A percentile compares a stretch with the other conserved stretches of the same genome.
phyloP scores from a whole-genome alignment of 169 alveolate species.

The Plasmodium malariae region DNA sequence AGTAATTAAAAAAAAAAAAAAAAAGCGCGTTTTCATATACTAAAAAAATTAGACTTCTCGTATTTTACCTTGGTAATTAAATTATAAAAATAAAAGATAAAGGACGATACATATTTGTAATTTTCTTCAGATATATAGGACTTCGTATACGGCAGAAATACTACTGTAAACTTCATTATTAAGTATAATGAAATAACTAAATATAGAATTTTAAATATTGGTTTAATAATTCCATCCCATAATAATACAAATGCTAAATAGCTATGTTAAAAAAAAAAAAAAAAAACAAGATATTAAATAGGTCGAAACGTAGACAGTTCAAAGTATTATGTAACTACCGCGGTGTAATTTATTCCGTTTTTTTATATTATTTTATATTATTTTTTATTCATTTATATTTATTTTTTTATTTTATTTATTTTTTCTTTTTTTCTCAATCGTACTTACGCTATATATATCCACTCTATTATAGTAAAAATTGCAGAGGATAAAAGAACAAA shows the following conservation, averaged over 20 bases:
- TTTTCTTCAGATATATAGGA: slow-evolving; percentile 60
- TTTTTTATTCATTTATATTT: neutral
- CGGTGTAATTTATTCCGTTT: neutral
- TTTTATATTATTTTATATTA: neutral
- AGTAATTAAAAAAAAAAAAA: neutral
- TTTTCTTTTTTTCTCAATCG: neutral
- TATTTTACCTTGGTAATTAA: slow-evolving; percentile 49
- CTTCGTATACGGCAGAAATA: slow-evolving; percentile 68
- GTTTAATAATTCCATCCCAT: slow-evolving; percentile 75
- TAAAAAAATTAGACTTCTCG: neutral
- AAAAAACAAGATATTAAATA: neutral
- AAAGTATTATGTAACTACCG: neutral
- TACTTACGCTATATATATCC: slow-evolving; percentile 71
- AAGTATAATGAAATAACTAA: slow-evolving; percentile 45
- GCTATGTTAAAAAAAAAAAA: slow-evolving; percentile 26
- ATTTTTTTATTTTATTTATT: neutral
- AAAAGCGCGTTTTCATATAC: neutral
- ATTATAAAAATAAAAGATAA: slow-evolving; percentile 35
- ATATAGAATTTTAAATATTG: slow-evolving; percentile 56
- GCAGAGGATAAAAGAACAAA: slow-evolving; percentile 64
- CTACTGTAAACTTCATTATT: slow-evolving; percentile 32
- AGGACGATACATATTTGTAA: slow-evolving; percentile 38
- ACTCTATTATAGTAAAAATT: slow-evolving; percentile 70
- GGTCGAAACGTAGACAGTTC: neutral
- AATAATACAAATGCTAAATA: slow-evolving; percentile 30